Base-by-base conservation (phyloP, 2,329 filamentous ascomycete genomes). In the Ceratocystis ficicola region DNA sequence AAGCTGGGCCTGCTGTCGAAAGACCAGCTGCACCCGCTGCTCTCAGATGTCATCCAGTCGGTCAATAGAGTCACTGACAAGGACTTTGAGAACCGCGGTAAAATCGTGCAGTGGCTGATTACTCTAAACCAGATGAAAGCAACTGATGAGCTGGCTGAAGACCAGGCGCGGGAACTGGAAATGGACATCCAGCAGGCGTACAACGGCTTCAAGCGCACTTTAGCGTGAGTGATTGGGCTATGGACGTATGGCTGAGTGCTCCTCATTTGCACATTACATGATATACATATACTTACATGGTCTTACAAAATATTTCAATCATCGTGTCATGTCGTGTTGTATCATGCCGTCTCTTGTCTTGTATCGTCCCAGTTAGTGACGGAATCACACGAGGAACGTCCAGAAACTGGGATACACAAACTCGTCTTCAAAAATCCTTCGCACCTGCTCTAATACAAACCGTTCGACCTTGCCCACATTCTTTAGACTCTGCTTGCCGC, bases 91-190 rank as follows among this genome's bases (percentile, higher is more conserved):
- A 92, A 87, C 73, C 87, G 95, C 70, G 91, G 89, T 71, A 97
- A 97, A 81, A 97, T 99, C 71, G 91, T 99, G 66, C 92, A 96
- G 75, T 99, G 94, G 94, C 81, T 99, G 70, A 99, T 99, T 72
- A 88, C 90, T 5, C 79, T 99, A 69, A 99, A 99, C 74, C 92
- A 96, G 77, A 97, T 99, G 94, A 90, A 90, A 73, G 94, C 92
- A 7, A 91, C 90, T 1, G 92, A 97, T 72, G 91, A 96, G 74
- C 76, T 99, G 70, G 87, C 83, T 70, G 89, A 95, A 72, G 86
- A 93, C 67, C 90, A 96, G 76, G 89, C 89, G 5, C 81, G 93
- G 66, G 91, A 99, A 75, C 78, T 97, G 70, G 88, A 94, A 70
- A 85, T 96, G 74, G 93, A 97, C 74, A 95, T 97, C 72, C 90